These are phyloP conservation scores for Xerophyta viscosa DNA, from an alignment of 106 monocot species.

Conservation along the genomic window DNA sequence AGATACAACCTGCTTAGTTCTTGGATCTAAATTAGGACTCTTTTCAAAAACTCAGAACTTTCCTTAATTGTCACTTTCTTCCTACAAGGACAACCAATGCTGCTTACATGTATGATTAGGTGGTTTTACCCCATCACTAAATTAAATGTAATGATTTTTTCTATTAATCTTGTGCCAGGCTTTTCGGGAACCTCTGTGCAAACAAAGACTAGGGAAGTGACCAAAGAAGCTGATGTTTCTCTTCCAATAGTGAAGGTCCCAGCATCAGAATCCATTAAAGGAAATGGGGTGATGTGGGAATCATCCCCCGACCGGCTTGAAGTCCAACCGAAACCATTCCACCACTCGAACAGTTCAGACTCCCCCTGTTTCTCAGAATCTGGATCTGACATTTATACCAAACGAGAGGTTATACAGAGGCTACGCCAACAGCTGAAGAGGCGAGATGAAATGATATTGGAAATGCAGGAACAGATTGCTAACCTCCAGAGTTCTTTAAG, in stretches of 20 bases:
- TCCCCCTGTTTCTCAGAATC: slow-evolving; percentile 41
- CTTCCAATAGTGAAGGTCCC: slow-evolving; percentile 21
- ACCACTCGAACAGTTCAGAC: slow-evolving; percentile 30
- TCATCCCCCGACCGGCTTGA: slow-evolving; percentile 34
- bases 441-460: slow-evolving; percentile 39
- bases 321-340: slow-evolving; percentile 22
- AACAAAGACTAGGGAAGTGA: slow-evolving; percentile 12
- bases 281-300: slow-evolving; percentile 14
- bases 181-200: slow-evolving; percentile 9
- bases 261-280: slow-evolving; percentile 18
- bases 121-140: not conserved
- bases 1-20: not conserved
- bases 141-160: not conserved
- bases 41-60: not conserved
- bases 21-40: not conserved
- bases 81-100: not conserved
- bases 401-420: slow-evolving; percentile 40
- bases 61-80: not conserved
- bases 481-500: slow-evolving; percentile 24
- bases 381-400: slow-evolving; percentile 33
- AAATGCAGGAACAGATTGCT: slow-evolving; percentile 31
- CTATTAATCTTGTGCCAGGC: not conserved
- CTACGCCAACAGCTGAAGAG: slow-evolving; percentile 37
- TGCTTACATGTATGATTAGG: not conserved
- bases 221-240: slow-evolving; percentile 12